Conservation (phyloP, 2,329 filamentous ascomycete species). For the Graphium sp. region DNA sequence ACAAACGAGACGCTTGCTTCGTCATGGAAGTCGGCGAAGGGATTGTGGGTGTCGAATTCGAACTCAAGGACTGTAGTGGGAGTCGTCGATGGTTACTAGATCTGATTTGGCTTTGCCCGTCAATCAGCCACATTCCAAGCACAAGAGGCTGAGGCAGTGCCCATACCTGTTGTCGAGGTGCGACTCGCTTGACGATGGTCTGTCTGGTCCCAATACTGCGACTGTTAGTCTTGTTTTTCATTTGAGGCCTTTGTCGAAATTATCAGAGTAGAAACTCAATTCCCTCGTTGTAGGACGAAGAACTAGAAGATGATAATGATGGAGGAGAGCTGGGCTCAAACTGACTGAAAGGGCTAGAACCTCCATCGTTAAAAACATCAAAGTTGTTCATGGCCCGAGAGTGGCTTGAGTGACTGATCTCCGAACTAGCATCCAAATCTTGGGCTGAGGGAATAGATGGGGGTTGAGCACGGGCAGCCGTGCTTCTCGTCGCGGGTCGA, state of each 20-base stretch:
- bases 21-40: conserved; percentile 11
- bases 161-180: conserved; percentile 1
- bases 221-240: conserved; percentile 1
- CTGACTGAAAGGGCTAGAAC: conserved; percentile 1
- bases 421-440: neutral
- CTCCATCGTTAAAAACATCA: conserved; percentile 1
- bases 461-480: neutral
- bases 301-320: neutral
- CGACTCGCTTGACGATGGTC: neutral
- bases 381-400: no score
- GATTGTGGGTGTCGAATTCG: conserved; percentile 2
- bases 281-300: neutral
- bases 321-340: neutral
- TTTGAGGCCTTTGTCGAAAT: neutral
- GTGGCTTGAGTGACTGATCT: neutral
- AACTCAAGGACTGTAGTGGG: conserved; percentile 1
- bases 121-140: neutral
- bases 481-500: neutral
- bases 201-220: neutral
- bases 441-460: neutral
- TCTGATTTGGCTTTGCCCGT: no score
- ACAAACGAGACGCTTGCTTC: conserved; percentile 10
- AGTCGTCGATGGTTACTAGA: neutral
- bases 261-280: neutral
- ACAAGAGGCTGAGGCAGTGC: neutral